These are phyloP conservation scores for Bolboschoenoplectus hybrid DNA, from an alignment of 202 grass and related monocot genomes.

Conservation along the genomic window DNA sequence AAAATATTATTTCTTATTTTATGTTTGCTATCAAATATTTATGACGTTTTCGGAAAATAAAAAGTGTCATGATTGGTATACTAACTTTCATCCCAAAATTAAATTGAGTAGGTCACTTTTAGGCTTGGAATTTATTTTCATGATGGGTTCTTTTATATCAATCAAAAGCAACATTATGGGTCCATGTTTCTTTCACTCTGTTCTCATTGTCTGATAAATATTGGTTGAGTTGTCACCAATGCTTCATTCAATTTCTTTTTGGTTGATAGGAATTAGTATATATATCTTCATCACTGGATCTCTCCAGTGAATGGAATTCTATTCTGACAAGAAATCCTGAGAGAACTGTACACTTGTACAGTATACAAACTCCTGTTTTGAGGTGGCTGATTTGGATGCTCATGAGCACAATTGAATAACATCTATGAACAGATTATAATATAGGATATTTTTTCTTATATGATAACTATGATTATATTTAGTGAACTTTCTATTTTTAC, in stretches of 20 bases:
- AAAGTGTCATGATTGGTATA: background rate
- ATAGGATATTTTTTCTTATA: too few species aligned
- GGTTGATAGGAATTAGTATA: background rate
- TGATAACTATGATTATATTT: too few species aligned
- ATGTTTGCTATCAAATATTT: background rate
- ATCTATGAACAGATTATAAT: too few species aligned
- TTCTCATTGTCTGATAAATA: constrained; percentile 6
- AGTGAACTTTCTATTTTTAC: too few species aligned
- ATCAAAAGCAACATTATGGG: background rate
- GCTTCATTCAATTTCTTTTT: background rate
- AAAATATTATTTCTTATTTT: background rate
- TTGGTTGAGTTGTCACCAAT: constrained; percentile 25
- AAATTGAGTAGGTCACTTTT: constrained; percentile 2
- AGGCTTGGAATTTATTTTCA: background rate
- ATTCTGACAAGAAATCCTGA: background rate
- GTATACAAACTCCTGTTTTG: background rate
- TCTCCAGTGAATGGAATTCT: background rate
- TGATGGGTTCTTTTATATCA: background rate
- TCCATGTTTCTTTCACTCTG: background rate
- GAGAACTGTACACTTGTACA: background rate
- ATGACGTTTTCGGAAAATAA: background rate
- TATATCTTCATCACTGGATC: background rate
- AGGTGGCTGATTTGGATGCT: background rate
- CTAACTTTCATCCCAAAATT: background rate
- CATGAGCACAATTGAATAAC: too few species aligned